Base-by-base conservation (phyloP, 306 rosid genomes). In the Carpinus fangiana region DNA sequence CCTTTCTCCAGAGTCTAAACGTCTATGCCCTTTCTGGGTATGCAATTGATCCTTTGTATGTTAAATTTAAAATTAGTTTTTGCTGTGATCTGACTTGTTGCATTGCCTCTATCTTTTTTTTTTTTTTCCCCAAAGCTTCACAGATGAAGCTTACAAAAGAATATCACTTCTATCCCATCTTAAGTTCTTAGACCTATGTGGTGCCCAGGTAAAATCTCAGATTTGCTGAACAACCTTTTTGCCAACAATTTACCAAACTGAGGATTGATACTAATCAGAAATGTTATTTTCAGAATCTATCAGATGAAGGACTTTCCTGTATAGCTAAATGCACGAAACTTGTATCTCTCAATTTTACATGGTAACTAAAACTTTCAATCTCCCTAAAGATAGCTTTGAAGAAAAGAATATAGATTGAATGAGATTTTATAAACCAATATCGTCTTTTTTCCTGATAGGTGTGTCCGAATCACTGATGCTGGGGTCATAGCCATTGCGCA, bases 1-100 rank as follows among this genome's bases (percentile, higher is more conserved):
- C 81, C 36, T 79, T 84, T 38, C 93, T 93, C 80, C 89, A 56
- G 81, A 87, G 88, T 84, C 87, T 93, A 72, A 93, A 93, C 84
- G 90, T 93, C 70, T 91, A 93, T 84, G 98, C 96, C 53, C 77
- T 93, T 53, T 93, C 98, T 20, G 85, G 96, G 96, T 93, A 81
- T 82, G 81, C 70, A 60, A 38, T 76, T 36, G 81, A 73, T 61
- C 16, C 80, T 70, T 12, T 31, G 48, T 60, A 21, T 51, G 8
- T 82, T 68, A 28, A 11, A 59, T 38, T 72, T 83, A 72, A 21
- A 74, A 70, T 50, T 66, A 68, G 60, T 75, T 12, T 38, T 48
- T 79, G 4, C 36, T 80, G 45, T 75, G 48, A 52, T 70, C 51
- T 76, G 68, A 83, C 79, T 80, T 74, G 51, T 50, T 57, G 13